phyloP scores from a whole-genome alignment of 2,329 filamentous ascomycete genomes.

The Pseudopithomyces chartarum region DNA sequence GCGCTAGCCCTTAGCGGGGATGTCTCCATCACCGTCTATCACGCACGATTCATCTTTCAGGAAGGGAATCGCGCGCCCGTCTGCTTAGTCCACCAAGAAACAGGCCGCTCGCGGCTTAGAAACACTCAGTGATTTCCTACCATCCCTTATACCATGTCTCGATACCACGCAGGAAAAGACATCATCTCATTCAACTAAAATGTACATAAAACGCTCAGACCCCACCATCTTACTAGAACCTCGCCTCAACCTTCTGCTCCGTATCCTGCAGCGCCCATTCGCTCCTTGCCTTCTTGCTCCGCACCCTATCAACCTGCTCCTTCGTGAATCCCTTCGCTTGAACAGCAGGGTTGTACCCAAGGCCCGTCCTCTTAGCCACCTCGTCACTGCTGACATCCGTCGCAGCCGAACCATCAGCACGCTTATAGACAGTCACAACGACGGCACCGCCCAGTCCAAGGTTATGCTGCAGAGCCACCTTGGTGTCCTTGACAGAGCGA shows the following conservation, averaged over 20 bases:
- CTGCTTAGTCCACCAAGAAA: too few species aligned
- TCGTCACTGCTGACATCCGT: slow-evolving; percentile 64
- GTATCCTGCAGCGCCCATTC: slow-evolving; percentile 82
- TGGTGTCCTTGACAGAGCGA: slow-evolving; percentile 70
- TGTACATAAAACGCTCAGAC: too few species aligned
- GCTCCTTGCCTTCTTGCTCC: slow-evolving; percentile 69
- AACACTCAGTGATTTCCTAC: too few species aligned
- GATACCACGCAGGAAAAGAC: too few species aligned
- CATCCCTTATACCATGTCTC: too few species aligned
- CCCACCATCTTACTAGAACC: slow-evolving; percentile 56
- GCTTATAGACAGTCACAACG: slow-evolving; percentile 86
- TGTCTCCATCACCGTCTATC: too few species aligned
- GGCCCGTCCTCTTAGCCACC: slow-evolving; percentile 67
- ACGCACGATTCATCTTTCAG: too few species aligned
- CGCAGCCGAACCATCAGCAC: slow-evolving; percentile 75
- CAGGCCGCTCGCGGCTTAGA: too few species aligned
- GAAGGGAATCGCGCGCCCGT: too few species aligned
- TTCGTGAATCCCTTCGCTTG: slow-evolving; percentile 87
- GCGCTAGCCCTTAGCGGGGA: not conserved
- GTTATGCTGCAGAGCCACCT: slow-evolving; percentile 85
- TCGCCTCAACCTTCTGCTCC: slow-evolving; percentile 72
- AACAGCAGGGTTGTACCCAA: slow-evolving; percentile 92
- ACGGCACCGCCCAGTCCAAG: slow-evolving; percentile 88
- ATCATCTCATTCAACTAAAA: too few species aligned
- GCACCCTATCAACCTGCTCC: slow-evolving; percentile 69